These are phyloP conservation scores for Ciborinia camelliae DNA, from an alignment of 2,329 filamentous ascomycete species.

Conservation along the genomic window DNA sequence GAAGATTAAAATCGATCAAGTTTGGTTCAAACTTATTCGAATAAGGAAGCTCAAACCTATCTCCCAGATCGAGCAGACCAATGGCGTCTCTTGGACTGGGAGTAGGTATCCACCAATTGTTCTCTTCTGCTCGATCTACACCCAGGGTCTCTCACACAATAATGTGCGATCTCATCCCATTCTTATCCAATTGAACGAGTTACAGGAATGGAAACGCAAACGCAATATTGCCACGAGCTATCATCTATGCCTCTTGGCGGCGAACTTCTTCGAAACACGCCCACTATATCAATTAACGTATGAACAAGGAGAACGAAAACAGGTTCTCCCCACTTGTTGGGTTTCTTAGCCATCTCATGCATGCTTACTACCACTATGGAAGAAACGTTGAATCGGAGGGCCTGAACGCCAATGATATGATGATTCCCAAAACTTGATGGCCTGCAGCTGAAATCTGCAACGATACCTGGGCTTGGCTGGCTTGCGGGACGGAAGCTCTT, in stretches of 20 bases:
- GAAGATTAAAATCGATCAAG: slow-evolving; percentile 9
- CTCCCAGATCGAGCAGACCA: slow-evolving; percentile 9
- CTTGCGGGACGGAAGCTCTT: slow-evolving; percentile 18
- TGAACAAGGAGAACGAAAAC: slow-evolving; percentile 11
- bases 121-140: slow-evolving; percentile 7
- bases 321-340: slow-evolving; percentile 7
- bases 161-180: background rate
- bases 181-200: background rate
- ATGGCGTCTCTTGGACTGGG: slow-evolving; percentile 1
- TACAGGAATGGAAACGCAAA: slow-evolving; percentile 1
- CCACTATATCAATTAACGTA: slow-evolving; percentile 4
- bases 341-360: slow-evolving; percentile 13
- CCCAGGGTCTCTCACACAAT: slow-evolving; percentile 6
- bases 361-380: slow-evolving; percentile 13
- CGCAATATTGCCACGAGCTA: slow-evolving; percentile 10
- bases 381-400: slow-evolving; percentile 12
- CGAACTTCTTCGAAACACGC: slow-evolving; percentile 14
- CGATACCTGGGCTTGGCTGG: slow-evolving; percentile 5
- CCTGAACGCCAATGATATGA: slow-evolving; percentile 19
- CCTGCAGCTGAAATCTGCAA: slow-evolving; percentile 21
- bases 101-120: slow-evolving; percentile 6
- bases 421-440: slow-evolving; percentile 18
- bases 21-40: slow-evolving; percentile 8
- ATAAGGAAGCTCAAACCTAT: slow-evolving; percentile 13
- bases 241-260: slow-evolving; percentile 1